Base-by-base conservation (phyloP, 176 grass and related monocot genomes). In the Lolium perenne region DNA sequence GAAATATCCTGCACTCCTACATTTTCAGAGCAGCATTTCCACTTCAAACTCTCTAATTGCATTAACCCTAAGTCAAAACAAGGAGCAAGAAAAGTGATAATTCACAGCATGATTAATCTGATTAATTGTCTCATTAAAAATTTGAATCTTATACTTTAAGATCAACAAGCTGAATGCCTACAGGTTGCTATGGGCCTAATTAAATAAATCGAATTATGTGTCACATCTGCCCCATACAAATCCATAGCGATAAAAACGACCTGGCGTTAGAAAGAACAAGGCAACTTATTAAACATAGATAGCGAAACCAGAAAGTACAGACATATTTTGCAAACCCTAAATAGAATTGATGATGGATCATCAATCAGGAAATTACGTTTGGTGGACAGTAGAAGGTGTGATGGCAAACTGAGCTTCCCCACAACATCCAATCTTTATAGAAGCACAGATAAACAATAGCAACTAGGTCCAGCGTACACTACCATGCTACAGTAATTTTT, bases 311-410 rank as follows among this genome's bases (percentile, higher is more conserved):
- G 22, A 74, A 74, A 26, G 50, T 74, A 74, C 1, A 6, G 32
- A 51, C 46, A 51, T 74, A 74, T 51, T 51, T 50, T 51, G 71
- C 13, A 51, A 74, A 48, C 45, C 12, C 13, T 25, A 15, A 50
- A 74, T 14, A 66, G 25, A 74, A 50, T 50, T n/a, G 22, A 75
- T 75, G 46, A 51, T 17, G 21, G 72, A 75, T 74, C 71, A 23
- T 48, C 13, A 50, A 6, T 51, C 46, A 75, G 21, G 13, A 50
- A 25, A 74, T 26, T 26, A 68, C 65, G 2, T 68, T 68, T 68
- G 32, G 71, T 74, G 21, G 21, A 50, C n/a, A 23, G 13, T 14
- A 74, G 71, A 21, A 49, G 12, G 45, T 50, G 71, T 8, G 47
- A 75, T 32, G 23, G 23, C 72, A 75, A 75, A 75, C 23, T 53